Percentiles rank a stretch among this genome's conserved stretches.
These are phyloP conservation scores for Saccharomycopsis hybrid DNA, from an alignment of 1,139 yeast genomes.

Conservation along the genomic window DNA sequence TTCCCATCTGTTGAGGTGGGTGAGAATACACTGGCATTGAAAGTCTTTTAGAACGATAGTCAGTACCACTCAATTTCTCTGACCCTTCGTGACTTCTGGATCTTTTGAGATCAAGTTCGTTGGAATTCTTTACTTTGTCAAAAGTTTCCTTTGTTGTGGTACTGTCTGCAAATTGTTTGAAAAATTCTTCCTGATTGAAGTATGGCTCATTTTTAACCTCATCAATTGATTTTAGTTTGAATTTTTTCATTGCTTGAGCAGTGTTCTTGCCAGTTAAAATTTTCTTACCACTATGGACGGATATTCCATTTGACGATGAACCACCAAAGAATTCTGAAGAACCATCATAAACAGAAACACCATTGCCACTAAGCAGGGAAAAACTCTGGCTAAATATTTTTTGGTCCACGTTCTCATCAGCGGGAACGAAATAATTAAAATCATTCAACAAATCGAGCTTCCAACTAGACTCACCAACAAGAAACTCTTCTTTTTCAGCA, in stretches of 20 bases:
- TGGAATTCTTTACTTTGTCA: background rate
- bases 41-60: background rate
- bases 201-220: slow-evolving; percentile 17
- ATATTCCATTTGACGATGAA: background rate
- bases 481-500: slow-evolving; percentile 10
- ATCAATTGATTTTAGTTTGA: slow-evolving; percentile 13
- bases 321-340: background rate
- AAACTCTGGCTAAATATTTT: background rate
- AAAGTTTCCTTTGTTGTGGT: background rate
- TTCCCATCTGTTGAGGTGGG: too few relatives aligned
- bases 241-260: slow-evolving; percentile 5
- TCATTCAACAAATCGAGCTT: slow-evolving; percentile 13
- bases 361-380: slow-evolving; percentile 1
- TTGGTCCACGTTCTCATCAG: background rate
- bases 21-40: background rate
- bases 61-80: background rate
- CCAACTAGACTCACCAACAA: slow-evolving; percentile 10
- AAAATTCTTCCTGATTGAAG: background rate
- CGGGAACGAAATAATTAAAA: slow-evolving; percentile 19
- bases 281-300: slow-evolving; percentile 7
- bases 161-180: background rate
- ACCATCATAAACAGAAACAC: background rate
- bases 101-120: too few relatives aligned
- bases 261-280: slow-evolving; percentile 33
- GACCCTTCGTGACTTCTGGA: background rate